These are phyloP conservation scores for Pythium volutum DNA, from an alignment of 352 stramenopile species.

Conservation along the genomic window DNA sequence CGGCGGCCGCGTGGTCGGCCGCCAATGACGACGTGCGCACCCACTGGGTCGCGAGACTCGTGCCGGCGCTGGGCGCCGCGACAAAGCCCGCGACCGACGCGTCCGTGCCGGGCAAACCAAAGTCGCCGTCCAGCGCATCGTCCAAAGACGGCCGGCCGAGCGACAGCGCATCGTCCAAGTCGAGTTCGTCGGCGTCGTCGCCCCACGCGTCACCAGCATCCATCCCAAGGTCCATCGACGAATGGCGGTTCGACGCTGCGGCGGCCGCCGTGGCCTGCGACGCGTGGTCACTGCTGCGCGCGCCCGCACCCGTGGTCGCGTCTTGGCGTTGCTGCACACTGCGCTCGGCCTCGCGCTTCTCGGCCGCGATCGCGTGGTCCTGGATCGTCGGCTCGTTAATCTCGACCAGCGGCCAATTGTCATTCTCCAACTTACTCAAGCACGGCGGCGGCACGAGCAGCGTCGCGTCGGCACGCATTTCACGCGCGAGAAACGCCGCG, in stretches of 20 bases:
- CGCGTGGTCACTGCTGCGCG: conserved; percentile 35
- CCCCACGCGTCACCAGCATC: conserved; percentile 76
- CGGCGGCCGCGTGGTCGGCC: conserved; percentile 96
- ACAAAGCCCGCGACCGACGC: conserved; percentile 70
- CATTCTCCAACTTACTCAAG: conserved; percentile 89
- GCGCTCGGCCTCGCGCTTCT: conserved; percentile 77
- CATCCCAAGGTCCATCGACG: conserved; percentile 68
- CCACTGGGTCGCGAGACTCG: conserved; percentile 90
- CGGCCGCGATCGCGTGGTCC: conserved; percentile 74
- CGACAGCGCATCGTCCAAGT: conserved; percentile 76
- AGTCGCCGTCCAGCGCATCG: conserved; percentile 55
- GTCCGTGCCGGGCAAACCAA: conserved; percentile 26
- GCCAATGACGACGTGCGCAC: conserved; percentile 96
- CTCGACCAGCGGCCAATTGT: conserved; percentile 98
- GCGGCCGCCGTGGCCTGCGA: conserved; percentile 26
- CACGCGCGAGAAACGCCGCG: conserved; percentile 58
- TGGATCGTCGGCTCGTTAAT: conserved; percentile 90
- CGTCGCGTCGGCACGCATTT: conserved; percentile 62
- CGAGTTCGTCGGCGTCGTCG: conserved; percentile 79
- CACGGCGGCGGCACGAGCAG: conserved; percentile 94
- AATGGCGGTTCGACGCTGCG: conserved; percentile 40
- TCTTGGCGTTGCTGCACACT: conserved; percentile 55
- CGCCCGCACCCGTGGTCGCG: conserved; percentile 17
- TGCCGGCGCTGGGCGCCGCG: conserved; percentile 87
- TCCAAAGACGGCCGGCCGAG: conserved; percentile 46